Evolutionary conservation across 371 early-diverging fungal species (phyloP).

Genomic region (Mortierella sp.): DNA sequence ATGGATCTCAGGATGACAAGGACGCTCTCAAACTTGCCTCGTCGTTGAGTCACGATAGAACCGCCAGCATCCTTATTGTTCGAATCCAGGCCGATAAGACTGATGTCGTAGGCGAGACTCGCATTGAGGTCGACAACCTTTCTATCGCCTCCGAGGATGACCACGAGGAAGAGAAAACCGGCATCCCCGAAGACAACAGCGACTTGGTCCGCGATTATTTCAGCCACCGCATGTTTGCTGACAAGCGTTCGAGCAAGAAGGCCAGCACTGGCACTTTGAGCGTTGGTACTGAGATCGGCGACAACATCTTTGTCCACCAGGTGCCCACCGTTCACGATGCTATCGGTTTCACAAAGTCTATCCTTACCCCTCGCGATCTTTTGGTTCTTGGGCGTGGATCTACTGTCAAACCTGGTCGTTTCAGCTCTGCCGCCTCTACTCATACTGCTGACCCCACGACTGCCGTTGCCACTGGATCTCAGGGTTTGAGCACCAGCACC

Average conservation of each 20-base stretch:
- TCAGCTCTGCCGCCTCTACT: slow-evolving; percentile 18
- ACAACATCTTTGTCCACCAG: slow-evolving; percentile 32
- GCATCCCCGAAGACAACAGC: slow-evolving; percentile 34
- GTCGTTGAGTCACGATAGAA: slow-evolving; percentile 34
- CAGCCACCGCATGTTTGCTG: slow-evolving; percentile 26
- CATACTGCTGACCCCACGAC: slow-evolving; percentile 10
- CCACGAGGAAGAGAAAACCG: not conserved
- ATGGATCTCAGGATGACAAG: slow-evolving; percentile 50
- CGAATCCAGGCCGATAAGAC: slow-evolving; percentile 29
- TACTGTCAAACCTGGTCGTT: slow-evolving; percentile 19
- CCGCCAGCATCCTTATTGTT: slow-evolving; percentile 33
- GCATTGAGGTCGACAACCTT: slow-evolving; percentile 29
- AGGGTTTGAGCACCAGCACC: not conserved
- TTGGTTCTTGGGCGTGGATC: slow-evolving; percentile 49
- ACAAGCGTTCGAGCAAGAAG: slow-evolving; percentile 30
- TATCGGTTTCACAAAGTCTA: slow-evolving; percentile 37
- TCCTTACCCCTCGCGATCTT: slow-evolving; percentile 38
- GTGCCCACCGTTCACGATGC: slow-evolving; percentile 49
- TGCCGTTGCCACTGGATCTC: slow-evolving; percentile 6
- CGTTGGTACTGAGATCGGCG: slow-evolving; percentile 31
- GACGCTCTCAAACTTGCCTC: slow-evolving; percentile 45
- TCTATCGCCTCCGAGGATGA: slow-evolving; percentile 37
- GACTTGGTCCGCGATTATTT: slow-evolving; percentile 35
- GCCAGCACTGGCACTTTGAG: not conserved
- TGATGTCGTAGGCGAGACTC: slow-evolving; percentile 9